Evolutionary conservation across 164 flowering plant species (phyloP).

Genomic region (Vitis riparia): DNA sequence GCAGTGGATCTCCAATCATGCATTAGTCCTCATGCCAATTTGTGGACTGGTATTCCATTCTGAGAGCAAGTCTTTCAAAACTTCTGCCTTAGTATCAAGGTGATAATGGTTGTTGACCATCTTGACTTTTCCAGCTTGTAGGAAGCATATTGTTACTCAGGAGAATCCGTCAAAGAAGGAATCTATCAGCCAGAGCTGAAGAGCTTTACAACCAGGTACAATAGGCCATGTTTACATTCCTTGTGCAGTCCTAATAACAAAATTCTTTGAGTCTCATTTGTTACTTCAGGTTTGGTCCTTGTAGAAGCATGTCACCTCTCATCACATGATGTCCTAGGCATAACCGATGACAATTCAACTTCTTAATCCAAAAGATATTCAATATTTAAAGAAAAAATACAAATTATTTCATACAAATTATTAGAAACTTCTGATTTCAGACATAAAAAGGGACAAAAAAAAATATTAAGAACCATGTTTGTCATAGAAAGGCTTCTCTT

Average conservation of each 20-base stretch:
- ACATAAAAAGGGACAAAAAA: too few relatives aligned
- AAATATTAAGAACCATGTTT: too few relatives aligned
- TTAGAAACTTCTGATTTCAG: too few relatives aligned
- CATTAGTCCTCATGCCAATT: constrained; percentile 41
- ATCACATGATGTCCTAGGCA: neutral
- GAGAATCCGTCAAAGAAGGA: constrained; percentile 40
- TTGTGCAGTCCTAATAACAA: neutral
- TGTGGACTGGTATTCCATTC: constrained; percentile 53
- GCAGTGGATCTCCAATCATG: constrained; percentile 61
- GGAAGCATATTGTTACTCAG: constrained; percentile 38
- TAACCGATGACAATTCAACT: too few relatives aligned
- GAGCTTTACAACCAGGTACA: constrained; percentile 80
- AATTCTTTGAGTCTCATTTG: too few relatives aligned
- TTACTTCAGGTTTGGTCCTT: neutral
- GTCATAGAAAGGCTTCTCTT: too few relatives aligned
- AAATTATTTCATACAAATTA: too few relatives aligned
- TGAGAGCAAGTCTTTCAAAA: constrained; percentile 18
- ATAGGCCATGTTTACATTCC: neutral
- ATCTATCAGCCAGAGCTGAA: constrained; percentile 63
- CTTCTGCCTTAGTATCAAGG: constrained; percentile 14
- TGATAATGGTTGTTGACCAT: constrained; percentile 35
- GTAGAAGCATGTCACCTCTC: neutral
- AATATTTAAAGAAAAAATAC: too few relatives aligned
- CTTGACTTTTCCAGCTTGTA: constrained; percentile 54
- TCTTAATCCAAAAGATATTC: too few relatives aligned